Conservation (phyloP, 2,329 filamentous ascomycete genomes). For the Cylindrodendrum hubeiense region DNA sequence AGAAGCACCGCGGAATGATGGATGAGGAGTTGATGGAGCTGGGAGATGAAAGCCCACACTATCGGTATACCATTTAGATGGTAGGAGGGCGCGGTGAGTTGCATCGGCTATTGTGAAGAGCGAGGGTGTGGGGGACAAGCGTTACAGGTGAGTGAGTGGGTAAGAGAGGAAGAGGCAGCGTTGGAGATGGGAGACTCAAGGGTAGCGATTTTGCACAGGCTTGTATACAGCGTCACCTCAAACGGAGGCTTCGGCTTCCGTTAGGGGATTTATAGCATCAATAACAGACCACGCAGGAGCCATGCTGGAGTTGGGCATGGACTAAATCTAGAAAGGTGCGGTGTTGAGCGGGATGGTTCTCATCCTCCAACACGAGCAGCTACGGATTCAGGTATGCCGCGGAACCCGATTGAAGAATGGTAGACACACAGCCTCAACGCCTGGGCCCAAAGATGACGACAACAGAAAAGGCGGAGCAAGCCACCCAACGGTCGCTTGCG, state of each 20-base stretch:
- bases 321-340: neutral
- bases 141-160: neutral
- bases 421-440: neutral
- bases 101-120: neutral
- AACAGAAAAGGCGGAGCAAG: neutral
- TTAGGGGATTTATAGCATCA: neutral
- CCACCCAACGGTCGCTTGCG: neutral
- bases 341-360: neutral
- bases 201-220: neutral
- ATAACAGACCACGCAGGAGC: neutral
- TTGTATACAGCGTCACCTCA: neutral
- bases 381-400: neutral
- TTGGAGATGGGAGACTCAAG: neutral
- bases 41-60: constrained; percentile 65
- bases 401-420: neutral
- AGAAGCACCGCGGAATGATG: constrained; percentile 54
- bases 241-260: neutral
- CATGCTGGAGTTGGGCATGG: neutral
- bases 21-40: constrained; percentile 64
- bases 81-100: neutral
- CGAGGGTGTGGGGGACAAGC: too few relatives aligned
- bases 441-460: neutral
- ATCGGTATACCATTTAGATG: constrained; percentile 57
- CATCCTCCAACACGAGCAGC: neutral
- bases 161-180: neutral